These are phyloP conservation scores for Anthostomella pinea DNA, from an alignment of 2,329 filamentous ascomycete genomes.

Conservation along the genomic window DNA sequence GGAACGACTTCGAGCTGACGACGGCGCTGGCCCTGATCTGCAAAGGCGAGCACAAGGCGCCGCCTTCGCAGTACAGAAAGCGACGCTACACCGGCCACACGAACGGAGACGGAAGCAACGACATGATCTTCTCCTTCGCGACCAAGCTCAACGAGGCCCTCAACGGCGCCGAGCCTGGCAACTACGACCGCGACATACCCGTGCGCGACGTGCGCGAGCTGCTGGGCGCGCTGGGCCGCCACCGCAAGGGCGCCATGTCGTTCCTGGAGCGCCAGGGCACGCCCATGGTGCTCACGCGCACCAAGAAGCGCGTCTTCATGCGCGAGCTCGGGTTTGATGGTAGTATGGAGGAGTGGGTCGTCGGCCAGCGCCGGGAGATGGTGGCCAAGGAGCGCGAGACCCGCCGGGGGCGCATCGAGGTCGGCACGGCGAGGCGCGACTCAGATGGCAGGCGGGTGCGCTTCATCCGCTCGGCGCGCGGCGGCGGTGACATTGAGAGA, in stretches of 20 bases:
- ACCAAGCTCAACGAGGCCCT: slow-evolving; percentile 30
- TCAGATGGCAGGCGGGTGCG: no score
- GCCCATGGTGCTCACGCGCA: slow-evolving; percentile 23
- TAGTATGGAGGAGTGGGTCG: slow-evolving; percentile 21
- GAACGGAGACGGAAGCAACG: background rate
- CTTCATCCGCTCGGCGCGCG: no score
- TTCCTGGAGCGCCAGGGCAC: slow-evolving; percentile 23
- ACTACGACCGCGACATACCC: background rate
- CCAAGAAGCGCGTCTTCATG: slow-evolving; percentile 25
- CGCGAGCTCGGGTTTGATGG: slow-evolving; percentile 24
- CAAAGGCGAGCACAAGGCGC: slow-evolving; percentile 18
- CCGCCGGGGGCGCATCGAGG: no score
- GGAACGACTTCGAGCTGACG: slow-evolving; percentile 25
- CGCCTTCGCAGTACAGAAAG: no score
- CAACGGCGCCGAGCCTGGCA: slow-evolving; percentile 13
- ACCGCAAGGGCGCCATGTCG: slow-evolving; percentile 22
- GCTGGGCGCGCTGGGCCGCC: slow-evolving; percentile 24
- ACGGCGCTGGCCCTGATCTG: slow-evolving; percentile 30
- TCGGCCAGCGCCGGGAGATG: slow-evolving; percentile 9
- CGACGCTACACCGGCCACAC: background rate
- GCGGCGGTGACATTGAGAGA: no score
- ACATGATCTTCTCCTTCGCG: slow-evolving; percentile 16
- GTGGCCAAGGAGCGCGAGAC: slow-evolving; percentile 3
- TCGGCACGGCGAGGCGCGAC: no score
- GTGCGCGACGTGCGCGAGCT: slow-evolving; percentile 20